Evolutionary conservation across 805 yeast genomes (phyloP).

Genomic region (Dipodascus albidus): DNA sequence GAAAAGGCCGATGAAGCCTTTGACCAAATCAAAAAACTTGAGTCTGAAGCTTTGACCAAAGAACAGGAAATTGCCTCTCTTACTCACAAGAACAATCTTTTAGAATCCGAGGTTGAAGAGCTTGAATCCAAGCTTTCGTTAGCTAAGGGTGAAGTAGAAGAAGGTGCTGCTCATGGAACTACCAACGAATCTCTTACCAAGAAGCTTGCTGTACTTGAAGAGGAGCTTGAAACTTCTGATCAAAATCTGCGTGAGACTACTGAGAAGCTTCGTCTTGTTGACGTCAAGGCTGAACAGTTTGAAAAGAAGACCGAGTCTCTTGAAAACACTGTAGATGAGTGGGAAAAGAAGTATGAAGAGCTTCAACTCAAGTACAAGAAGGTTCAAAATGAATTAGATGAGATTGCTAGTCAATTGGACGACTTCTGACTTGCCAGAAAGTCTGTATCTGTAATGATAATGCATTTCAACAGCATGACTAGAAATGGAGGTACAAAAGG

Average conservation of each 20-base stretch:
- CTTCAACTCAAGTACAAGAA: constrained; percentile 67
- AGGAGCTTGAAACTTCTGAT: constrained; percentile 84
- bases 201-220: constrained; percentile 81
- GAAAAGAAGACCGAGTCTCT: constrained; percentile 88
- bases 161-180: constrained; percentile 76
- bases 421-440: not conserved
- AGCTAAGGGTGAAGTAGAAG: constrained; percentile 80
- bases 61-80: constrained; percentile 92
- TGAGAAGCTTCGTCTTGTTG: constrained; percentile 88
- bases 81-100: constrained; percentile 79
- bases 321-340: constrained; percentile 83
- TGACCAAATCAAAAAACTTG: constrained; percentile 73
- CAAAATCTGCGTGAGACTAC: constrained; percentile 86
- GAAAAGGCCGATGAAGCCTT: constrained; percentile 86
- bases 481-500: not conserved
- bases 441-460: not conserved
- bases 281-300: constrained; percentile 89
- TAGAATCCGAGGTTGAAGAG: constrained; percentile 70
- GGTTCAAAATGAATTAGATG: constrained; percentile 90
- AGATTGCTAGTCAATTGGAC: constrained; percentile 91
- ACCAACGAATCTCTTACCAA: constrained; percentile 84
- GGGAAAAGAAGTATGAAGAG: constrained; percentile 87
- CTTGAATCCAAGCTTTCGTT: constrained; percentile 63
- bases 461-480: not conserved
- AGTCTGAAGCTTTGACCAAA: constrained; percentile 83